Evolutionary conservation across 2,329 filamentous ascomycete genomes (phyloP).

Genomic region (Aspergillus versicolor): DNA sequence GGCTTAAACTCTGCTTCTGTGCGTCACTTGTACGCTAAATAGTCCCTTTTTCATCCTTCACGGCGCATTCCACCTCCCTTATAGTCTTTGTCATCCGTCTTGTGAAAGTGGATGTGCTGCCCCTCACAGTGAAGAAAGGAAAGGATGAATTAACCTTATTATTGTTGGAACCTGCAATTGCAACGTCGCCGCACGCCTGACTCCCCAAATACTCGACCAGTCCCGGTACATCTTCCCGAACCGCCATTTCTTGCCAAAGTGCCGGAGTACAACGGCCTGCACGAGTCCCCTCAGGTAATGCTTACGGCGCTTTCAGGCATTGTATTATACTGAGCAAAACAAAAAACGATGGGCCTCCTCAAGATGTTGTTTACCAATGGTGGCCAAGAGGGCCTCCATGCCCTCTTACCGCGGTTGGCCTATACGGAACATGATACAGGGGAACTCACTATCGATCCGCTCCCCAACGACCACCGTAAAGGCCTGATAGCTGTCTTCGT

Average conservation of each 20-base stretch:
- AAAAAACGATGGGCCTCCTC: slow-evolving; percentile 17
- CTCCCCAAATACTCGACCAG: not conserved
- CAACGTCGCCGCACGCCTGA: not conserved
- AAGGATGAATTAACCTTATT: not conserved
- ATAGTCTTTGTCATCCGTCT: not conserved
- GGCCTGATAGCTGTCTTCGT: slow-evolving; percentile 50
- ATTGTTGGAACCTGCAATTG: not conserved
- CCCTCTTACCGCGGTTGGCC: slow-evolving; percentile 23
- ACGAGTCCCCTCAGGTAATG: slow-evolving; percentile 9
- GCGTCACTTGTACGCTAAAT: not conserved
- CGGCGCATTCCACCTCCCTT: not conserved
- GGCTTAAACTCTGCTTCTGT: slow-evolving; percentile 4
- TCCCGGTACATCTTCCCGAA: not conserved
- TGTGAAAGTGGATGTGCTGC: not conserved
- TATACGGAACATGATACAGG: slow-evolving; percentile 13
- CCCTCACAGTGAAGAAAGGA: not conserved
- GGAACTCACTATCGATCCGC: slow-evolving; percentile 32
- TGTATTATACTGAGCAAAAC: not conserved
- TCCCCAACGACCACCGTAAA: slow-evolving; percentile 33
- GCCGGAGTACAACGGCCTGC: not conserved
- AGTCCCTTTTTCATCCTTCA: slow-evolving; percentile 1
- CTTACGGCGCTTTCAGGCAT: slow-evolving; percentile 3
- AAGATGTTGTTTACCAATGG: slow-evolving; percentile 14
- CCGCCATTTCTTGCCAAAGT: not conserved
- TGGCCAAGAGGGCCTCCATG: slow-evolving; percentile 14